A percentile compares a stretch with the other conserved stretches of the same genome.
Evolutionary conservation across 202 grass and related monocot genomes (phyloP).

Genomic region (Bolboschoenoplectus hybrid): DNA sequence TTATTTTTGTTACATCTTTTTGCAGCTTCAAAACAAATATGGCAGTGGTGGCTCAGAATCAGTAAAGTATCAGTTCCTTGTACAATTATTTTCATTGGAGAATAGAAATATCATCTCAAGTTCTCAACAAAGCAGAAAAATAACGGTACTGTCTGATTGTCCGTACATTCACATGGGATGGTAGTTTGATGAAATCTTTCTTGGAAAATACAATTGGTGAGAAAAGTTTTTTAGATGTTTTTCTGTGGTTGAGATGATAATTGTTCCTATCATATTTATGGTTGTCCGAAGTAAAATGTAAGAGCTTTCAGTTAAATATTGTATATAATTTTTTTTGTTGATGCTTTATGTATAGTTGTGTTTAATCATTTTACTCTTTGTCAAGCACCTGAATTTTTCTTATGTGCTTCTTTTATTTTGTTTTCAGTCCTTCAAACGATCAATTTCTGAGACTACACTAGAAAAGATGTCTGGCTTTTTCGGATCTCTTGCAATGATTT

Average conservation of each 20-base stretch:
- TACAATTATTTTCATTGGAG: conserved; percentile 14
- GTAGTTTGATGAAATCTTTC: neutral
- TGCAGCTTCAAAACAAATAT: conserved; percentile 87
- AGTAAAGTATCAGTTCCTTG: conserved; percentile 43
- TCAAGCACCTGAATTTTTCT: neutral
- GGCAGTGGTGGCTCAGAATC: conserved; percentile 53
- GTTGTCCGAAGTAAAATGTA: neutral
- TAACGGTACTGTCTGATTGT: neutral
- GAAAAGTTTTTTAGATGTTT: neutral
- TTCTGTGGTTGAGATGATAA: neutral
- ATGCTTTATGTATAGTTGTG: neutral
- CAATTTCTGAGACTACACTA: conserved; percentile 85
- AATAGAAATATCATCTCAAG: conserved; percentile 3
- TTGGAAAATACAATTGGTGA: neutral
- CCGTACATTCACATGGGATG: neutral
- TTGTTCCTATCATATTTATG: neutral
- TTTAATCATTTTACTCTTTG: neutral
- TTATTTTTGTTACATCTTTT: conserved; percentile 24
- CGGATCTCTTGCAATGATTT: conserved; percentile 71
- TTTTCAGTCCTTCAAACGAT: conserved; percentile 70
- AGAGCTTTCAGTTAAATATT: neutral
- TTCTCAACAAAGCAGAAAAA: neutral
- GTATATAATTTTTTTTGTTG: neutral
- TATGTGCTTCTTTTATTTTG: conserved; percentile 33
- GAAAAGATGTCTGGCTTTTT: conserved; percentile 75